Evolutionary conservation across 345 rosid species (phyloP), one percentile per base, ranked within the genome.

Genomic region (Mallotus nudiflorus): DNA sequence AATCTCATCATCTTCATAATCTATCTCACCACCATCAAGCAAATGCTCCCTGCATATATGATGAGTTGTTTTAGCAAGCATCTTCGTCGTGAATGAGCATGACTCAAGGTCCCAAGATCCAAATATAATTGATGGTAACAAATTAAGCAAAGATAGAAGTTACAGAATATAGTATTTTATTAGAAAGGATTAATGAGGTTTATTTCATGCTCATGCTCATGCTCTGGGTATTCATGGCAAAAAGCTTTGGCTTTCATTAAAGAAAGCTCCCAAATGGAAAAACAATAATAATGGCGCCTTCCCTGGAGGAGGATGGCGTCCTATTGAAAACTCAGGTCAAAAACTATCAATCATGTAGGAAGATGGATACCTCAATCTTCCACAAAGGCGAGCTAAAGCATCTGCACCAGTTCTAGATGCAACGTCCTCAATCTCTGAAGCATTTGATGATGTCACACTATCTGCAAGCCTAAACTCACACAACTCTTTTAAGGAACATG

Each of bases 381-480:
- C 90, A 67, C 98, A 96, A 56, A 92, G 91, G 70, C 96, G 98
- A 20, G 96, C 99, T 82, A 96, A 82, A 70, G 96, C 89, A 79
- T 89, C 95, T 3, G 99, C 78, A 54, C 98, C 97, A 35, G 89
- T 86, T 74, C 97, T 82, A 29, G 75, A 84, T 20, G 96, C 99
- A 66, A 87, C 90, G 79, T 92, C 95, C 82, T 86, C 94, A 29
- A 96, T 89, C 79, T 68, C 66, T 22, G 83, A 82, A 75, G 97
- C 98, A 84, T 88, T 92, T 68, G 85, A 80, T 70, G 73, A 81
- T 27, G 88, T 92, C 66, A 88, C 82, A 68, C 61, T 81, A 65
- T 92, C 97, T 55, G 98, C 97, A 70, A 92, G 88, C 58, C 88
- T 85, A 81, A 96, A 92, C 83, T 92, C 98, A 9, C 99, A 96